A percentile compares a stretch with the other conserved stretches of the same genome.
phyloP scores from a whole-genome alignment of 257 asterid genomes.

The Sherardia arvensis region DNA sequence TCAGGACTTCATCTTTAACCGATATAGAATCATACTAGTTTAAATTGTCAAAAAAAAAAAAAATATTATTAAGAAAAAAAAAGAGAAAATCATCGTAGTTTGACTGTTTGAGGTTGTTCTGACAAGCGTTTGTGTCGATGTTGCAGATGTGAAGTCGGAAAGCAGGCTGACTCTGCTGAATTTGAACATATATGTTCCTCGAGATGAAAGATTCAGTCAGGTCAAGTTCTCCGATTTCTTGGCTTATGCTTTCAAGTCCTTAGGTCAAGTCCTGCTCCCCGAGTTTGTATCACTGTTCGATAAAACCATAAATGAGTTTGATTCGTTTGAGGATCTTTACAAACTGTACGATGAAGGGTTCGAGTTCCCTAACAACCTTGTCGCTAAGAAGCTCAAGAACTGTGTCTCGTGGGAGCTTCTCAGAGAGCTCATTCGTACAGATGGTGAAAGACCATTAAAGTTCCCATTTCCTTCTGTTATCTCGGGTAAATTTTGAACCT shows the following conservation, averaged over 20 bases:
- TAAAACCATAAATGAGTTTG: constrained; percentile 78
- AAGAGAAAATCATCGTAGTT: background rate
- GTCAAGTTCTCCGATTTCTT: constrained; percentile 82
- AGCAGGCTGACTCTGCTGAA: constrained; percentile 49
- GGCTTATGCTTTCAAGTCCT: constrained; percentile 62
- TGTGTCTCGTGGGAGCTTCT: constrained; percentile 63
- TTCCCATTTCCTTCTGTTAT: constrained; percentile 80
- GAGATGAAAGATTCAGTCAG: constrained; percentile 64
- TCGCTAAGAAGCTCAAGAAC: constrained; percentile 27
- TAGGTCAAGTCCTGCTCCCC: constrained; percentile 61
- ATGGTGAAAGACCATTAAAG: constrained; percentile 51
- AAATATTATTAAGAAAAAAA: too few species aligned
- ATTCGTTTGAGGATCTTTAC: constrained; percentile 61
- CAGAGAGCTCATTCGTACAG: constrained; percentile 54
- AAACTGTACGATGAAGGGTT: constrained; percentile 53
- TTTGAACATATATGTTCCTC: constrained; percentile 61
- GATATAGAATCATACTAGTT: background rate
- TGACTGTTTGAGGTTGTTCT: background rate
- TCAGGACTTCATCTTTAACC: constrained; percentile 8
- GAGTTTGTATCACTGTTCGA: constrained; percentile 59
- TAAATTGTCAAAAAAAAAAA: too few species aligned
- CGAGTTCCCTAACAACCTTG: constrained; percentile 39
- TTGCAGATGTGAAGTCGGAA: constrained; percentile 61
- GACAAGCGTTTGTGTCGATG: background rate
- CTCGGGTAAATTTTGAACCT: constrained; percentile 32